Conservation (phyloP, 2,329 filamentous ascomycete species). For the Neonectria hederae region DNA sequence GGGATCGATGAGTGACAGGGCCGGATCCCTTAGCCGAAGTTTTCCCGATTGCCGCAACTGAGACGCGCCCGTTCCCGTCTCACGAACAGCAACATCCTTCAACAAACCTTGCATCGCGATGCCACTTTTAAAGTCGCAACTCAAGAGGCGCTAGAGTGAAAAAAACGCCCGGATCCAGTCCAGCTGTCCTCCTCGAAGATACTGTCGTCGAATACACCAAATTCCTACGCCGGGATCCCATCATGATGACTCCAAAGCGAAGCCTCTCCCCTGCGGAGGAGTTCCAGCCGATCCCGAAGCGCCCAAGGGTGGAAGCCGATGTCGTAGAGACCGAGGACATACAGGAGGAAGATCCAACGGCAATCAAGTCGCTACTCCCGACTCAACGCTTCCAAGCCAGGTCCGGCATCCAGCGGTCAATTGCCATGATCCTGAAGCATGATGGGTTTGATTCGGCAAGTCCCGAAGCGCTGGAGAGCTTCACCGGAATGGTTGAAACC, state of each 20-base stretch:
- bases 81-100: background rate
- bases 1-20: background rate
- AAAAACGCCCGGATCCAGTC: too few relatives aligned
- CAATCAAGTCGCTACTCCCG: slow-evolving; percentile 36
- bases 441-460: slow-evolving; percentile 67
- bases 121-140: background rate
- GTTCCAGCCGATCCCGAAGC: slow-evolving; percentile 45
- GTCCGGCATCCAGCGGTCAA: slow-evolving; percentile 60
- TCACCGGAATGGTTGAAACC: slow-evolving; percentile 63
- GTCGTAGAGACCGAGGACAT: slow-evolving; percentile 9
- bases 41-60: slow-evolving; percentile 23
- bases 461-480: slow-evolving; percentile 67
- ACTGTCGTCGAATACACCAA: background rate
- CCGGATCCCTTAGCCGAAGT: slow-evolving; percentile 26
- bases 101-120: background rate
- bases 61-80: slow-evolving; percentile 14
- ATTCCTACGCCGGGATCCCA: slow-evolving; percentile 1
- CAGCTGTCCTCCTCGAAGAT: background rate
- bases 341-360: slow-evolving; percentile 29
- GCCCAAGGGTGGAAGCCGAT: slow-evolving; percentile 31
- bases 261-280: slow-evolving; percentile 44
- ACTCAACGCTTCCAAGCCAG: slow-evolving; percentile 48
- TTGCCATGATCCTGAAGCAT: slow-evolving; percentile 64
- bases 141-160: background rate
- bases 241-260: slow-evolving; percentile 51